Base-by-base conservation (phyloP, 1,139 yeast species). In the Blastobotrys petasosporus region DNA sequence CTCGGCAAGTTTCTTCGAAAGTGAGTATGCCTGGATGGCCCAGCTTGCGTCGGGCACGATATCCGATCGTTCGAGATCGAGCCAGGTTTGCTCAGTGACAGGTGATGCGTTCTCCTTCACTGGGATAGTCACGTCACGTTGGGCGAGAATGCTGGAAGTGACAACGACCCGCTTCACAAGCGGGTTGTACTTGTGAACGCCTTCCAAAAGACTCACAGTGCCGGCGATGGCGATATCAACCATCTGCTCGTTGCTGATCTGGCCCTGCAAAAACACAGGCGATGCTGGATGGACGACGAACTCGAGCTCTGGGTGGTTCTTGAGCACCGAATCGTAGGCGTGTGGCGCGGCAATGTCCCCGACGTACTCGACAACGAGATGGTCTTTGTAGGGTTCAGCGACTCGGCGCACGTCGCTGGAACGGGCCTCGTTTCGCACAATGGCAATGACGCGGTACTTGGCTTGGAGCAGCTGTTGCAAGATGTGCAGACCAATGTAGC, bases 261-360 rank as follows among this genome's bases (percentile, higher is more conserved):
- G 66, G 47, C 68, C 69, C 35, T 64, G 57, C 37, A 60, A 55
- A 54, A 74, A 68, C 15, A 72, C 76, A 3, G 82, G 82, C 15
- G 80, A 74, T 11, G 83, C 82, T 3, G 80, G 76, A 63, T 81
- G 87, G 32, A 80, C 57, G 42, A 80, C 78, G 39, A 68, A 71
- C 11, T 74, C 71, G 46, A 78, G 69, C 37, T 74, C 75, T 1
- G 77, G 70, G 55, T 76, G 71, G 1, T 61, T 62, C 51, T 70
- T 58, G 45, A 80, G 66, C 2, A 71, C 74, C n/a, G 65, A 63
- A 54, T 77, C 79, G 49, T 80, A 78, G 0, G 84, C 84, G 35
- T 66, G 68, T 4, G 63, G 66, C 4, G 62, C 64, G 9, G 67
- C 64, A 49, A 80, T 70, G 50, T 78, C 82, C n/a, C 63, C 56